Conservation (phyloP, 257 asterid genomes). For the Ophiorrhiza pumila region DNA sequence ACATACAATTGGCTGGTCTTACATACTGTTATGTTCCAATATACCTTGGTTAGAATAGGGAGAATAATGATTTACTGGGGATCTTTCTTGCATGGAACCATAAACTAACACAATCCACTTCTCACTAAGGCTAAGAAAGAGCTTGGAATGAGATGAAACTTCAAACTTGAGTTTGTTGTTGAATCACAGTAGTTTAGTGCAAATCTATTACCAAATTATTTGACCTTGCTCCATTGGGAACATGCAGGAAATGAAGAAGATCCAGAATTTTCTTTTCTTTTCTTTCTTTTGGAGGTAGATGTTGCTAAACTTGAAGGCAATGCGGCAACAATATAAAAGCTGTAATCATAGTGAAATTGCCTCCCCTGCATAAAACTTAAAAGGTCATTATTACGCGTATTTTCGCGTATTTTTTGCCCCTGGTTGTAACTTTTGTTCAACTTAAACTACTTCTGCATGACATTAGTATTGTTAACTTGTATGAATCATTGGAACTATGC, state of each 20-base stretch:
- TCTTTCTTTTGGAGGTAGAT: background rate
- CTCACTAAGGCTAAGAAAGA: too few relatives aligned
- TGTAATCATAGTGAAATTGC: background rate
- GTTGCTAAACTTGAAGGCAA: constrained; percentile 1
- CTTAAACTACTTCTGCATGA: background rate
- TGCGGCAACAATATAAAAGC: background rate
- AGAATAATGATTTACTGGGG: background rate
- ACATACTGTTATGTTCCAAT: background rate
- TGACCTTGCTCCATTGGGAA: background rate
- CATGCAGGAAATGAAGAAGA: constrained; percentile 12
- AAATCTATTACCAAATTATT: background rate
- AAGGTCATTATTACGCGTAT: background rate
- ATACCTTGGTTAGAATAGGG: too few relatives aligned
- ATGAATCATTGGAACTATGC: background rate
- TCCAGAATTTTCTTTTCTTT: constrained; percentile 6
- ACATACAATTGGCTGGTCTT: constrained; percentile 2
- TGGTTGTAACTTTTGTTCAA: background rate
- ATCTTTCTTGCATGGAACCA: background rate
- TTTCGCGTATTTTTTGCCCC: background rate
- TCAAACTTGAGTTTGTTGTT: background rate
- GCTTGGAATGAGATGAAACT: background rate
- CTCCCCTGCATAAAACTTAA: background rate
- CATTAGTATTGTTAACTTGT: background rate
- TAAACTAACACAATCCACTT: background rate
- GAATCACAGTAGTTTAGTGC: background rate